Conservation (phyloP, 73 alveolate genomes). For the Durusdinium trenchii region DNA sequence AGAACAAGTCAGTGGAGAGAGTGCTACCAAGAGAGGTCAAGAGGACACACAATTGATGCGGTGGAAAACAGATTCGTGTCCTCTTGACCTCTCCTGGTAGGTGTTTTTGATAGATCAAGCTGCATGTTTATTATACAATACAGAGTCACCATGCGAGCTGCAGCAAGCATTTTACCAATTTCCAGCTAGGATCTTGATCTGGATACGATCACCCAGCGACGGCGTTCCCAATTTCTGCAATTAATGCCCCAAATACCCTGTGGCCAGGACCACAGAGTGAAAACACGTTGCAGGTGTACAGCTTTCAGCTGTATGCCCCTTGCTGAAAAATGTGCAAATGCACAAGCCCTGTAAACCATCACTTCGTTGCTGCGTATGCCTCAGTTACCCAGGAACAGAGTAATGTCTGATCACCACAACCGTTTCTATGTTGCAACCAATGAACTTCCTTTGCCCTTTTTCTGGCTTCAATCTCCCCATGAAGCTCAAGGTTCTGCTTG, state of each 20-base stretch:
- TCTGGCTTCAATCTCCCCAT: conserved; percentile 20
- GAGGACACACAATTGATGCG: too few species aligned
- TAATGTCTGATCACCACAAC: neutral
- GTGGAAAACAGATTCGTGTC: too few species aligned
- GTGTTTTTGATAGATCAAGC: too few species aligned
- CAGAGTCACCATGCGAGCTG: too few species aligned
- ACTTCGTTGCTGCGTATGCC: neutral
- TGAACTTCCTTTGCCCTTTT: neutral
- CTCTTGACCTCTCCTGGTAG: too few species aligned
- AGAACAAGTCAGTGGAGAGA: too few species aligned
- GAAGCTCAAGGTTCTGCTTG: neutral
- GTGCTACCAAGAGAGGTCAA: too few species aligned
- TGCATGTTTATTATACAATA: too few species aligned
- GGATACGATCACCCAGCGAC: neutral
- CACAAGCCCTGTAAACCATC: neutral
- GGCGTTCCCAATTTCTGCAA: neutral
- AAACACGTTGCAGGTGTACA: neutral
- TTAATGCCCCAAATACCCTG: neutral
- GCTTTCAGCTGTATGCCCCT: conserved; percentile 17
- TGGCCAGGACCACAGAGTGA: neutral
- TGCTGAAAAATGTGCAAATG: too few species aligned
- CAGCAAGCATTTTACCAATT: too few species aligned
- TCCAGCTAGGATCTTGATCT: neutral
- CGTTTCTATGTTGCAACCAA: conserved; percentile 24
- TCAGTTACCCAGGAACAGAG: neutral